phyloP scores from a whole-genome alignment of 2,329 filamentous ascomycete species.

The Sarocladium kiliense region DNA sequence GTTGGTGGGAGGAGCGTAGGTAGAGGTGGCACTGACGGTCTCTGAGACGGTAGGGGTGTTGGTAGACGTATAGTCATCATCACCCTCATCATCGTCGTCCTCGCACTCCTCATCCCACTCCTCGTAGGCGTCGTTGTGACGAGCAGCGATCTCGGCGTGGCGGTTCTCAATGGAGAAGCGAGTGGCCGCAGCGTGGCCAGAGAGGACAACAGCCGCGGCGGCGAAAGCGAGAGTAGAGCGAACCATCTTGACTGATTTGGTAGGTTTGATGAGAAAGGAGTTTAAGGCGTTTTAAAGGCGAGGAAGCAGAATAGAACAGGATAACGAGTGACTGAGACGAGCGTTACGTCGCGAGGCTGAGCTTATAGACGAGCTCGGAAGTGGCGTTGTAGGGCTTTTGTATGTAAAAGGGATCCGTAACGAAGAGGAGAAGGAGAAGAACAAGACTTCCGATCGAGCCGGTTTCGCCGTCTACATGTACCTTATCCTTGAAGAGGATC shows the following conservation, averaged over 20 bases:
- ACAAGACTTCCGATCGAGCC: constrained; percentile 1
- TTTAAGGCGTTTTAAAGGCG: neutral
- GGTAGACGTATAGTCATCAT: constrained; percentile 11
- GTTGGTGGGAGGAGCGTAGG: constrained; percentile 9
- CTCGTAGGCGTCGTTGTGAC: neutral
- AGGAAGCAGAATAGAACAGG: neutral
- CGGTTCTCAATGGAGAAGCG: constrained; percentile 8
- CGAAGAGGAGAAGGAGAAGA: neutral
- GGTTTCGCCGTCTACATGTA: neutral
- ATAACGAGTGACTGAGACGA: constrained; percentile 5
- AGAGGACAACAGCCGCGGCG: constrained; percentile 2
- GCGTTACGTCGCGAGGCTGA: constrained; percentile 7
- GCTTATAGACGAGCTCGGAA: neutral
- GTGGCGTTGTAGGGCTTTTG: neutral
- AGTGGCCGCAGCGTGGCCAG: constrained; percentile 4
- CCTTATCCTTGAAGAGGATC: neutral
- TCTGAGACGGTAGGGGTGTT: neutral
- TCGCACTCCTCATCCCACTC: constrained; percentile 14
- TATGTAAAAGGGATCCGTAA: neutral
- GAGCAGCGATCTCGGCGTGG: neutral
- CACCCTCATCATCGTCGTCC: constrained; percentile 12
- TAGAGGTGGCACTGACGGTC: neutral
- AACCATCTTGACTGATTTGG: constrained; percentile 5
- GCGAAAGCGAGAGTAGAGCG: constrained; percentile 7
- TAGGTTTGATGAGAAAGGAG: neutral